These are phyloP conservation scores for Raffaelea albimanens DNA, from an alignment of 2,329 filamentous ascomycete species.

Conservation along the genomic window DNA sequence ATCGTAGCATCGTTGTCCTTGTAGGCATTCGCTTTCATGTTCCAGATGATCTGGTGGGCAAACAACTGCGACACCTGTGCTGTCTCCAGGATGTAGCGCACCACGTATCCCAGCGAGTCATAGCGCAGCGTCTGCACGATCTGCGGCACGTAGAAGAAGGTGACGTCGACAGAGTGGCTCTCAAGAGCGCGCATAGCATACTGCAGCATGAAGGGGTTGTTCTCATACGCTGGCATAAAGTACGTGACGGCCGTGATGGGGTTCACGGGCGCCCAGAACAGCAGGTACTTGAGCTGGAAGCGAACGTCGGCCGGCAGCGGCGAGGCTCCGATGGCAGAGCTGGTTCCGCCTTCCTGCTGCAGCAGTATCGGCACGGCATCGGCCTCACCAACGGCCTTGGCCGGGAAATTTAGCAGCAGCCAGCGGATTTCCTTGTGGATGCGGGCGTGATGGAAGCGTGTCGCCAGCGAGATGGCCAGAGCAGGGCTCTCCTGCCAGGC, in stretches of 20 bases:
- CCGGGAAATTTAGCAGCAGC: conserved; percentile 72
- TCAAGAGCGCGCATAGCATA: conserved; percentile 95
- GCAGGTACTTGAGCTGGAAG: conserved; percentile 81
- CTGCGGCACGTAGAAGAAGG: conserved; percentile 98
- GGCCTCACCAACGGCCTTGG: conserved; percentile 71
- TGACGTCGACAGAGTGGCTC: conserved; percentile 89
- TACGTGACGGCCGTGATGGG: conserved; percentile 88
- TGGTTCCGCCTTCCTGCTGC: no score
- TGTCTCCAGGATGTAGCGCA: conserved; percentile 93
- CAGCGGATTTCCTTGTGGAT: conserved; percentile 69
- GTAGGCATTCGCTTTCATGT: conserved; percentile 98
- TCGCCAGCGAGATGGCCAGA: conserved; percentile 76
- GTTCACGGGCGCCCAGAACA: conserved; percentile 90
- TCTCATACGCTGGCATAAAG: conserved; percentile 82
- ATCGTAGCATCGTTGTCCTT: conserved; percentile 91
- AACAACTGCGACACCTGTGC: conserved; percentile 97
- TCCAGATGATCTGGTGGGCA: conserved; percentile 99
- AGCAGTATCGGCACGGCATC: conserved; percentile 78
- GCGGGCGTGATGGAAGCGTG: conserved; percentile 67
- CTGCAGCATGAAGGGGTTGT: conserved; percentile 88
- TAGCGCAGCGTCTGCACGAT: conserved; percentile 94
- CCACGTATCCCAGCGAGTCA: conserved; percentile 86
- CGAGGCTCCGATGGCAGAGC: conserved; percentile 22
- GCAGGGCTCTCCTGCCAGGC: conserved; percentile 83
- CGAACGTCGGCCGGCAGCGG: conserved; percentile 69